Conservation (phyloP, 164 flowering plant genomes). For the Santalum album region DNA sequence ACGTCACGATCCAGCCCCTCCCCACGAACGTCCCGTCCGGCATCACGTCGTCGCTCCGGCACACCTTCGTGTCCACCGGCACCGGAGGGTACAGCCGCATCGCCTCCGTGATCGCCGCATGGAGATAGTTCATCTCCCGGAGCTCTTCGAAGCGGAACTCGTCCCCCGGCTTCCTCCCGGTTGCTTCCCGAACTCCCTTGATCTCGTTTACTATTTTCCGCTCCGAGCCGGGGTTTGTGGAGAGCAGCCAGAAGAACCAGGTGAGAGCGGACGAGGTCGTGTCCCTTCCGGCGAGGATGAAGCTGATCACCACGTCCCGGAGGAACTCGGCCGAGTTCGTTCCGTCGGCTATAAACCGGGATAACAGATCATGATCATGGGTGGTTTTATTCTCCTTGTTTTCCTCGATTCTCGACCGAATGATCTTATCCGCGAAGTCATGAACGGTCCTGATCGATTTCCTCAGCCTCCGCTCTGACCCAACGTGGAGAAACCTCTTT, state of each 20-base stretch:
- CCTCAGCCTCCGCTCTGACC: constrained; percentile 1
- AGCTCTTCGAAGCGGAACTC: background rate
- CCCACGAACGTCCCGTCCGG: constrained; percentile 4
- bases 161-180: background rate
- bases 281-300: constrained; percentile 3
- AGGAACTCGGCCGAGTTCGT: background rate
- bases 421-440: background rate
- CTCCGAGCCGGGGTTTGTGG: background rate
- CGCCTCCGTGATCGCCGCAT: constrained; percentile 3
- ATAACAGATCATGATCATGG: background rate
- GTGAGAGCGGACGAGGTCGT: background rate
- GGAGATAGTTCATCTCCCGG: background rate
- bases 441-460: background rate
- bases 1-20: constrained; percentile 1
- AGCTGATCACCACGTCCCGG: background rate
- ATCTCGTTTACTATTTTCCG: background rate
- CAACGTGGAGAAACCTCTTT: background rate
- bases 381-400: background rate
- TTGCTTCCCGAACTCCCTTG: background rate
- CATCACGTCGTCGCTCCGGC: background rate
- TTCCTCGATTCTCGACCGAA: background rate
- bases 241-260: constrained; percentile 3
- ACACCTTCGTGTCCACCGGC: constrained; percentile 5
- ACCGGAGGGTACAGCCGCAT: constrained; percentile 6
- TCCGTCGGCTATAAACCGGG: background rate